Evolutionary conservation across 768 basidiomycete species (phyloP).

Genomic region (Arthromyces matolae): DNA sequence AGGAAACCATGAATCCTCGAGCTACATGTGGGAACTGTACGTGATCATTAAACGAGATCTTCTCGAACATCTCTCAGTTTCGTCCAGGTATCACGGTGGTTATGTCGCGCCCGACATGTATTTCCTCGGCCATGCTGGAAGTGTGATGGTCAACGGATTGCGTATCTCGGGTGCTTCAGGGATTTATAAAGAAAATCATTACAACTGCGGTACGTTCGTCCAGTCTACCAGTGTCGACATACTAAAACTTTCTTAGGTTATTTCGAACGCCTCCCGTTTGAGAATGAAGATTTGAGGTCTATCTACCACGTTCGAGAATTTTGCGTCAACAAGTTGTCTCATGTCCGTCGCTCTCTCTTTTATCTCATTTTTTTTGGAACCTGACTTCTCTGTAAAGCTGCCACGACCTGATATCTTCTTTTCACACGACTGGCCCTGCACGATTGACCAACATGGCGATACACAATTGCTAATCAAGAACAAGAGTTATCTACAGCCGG

Average conservation of each 20-base stretch:
- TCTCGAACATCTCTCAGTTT: not conserved
- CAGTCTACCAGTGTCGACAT: not conserved
- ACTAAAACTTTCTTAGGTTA: constrained; percentile 46
- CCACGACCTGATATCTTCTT: constrained; percentile 5
- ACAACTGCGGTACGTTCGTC: constrained; percentile 49
- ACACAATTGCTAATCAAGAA: too few relatives aligned
- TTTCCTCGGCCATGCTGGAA: constrained; percentile 89
- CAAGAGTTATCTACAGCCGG: too few relatives aligned
- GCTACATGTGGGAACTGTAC: constrained; percentile 94
- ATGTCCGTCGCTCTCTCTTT: constrained; percentile 38
- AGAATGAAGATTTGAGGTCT: constrained; percentile 64
- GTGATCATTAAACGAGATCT: constrained; percentile 23
- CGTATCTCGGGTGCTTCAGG: constrained; percentile 92
- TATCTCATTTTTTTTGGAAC: not conserved
- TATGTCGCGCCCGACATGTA: constrained; percentile 98
- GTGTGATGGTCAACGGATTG: constrained; percentile 84
- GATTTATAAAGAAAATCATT: constrained; percentile 81
- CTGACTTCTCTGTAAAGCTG: not conserved
- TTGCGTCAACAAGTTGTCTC: constrained; percentile 72
- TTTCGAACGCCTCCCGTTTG: constrained; percentile 80
- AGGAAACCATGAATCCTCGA: constrained; percentile 96
- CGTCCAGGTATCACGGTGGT: constrained; percentile 85
- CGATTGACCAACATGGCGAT: too few relatives aligned
- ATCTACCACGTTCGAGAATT: constrained; percentile 91
- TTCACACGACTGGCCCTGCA: too few relatives aligned